phyloP scores from a whole-genome alignment of 2,329 filamentous ascomycete species.

The Thelonectria blattea region DNA sequence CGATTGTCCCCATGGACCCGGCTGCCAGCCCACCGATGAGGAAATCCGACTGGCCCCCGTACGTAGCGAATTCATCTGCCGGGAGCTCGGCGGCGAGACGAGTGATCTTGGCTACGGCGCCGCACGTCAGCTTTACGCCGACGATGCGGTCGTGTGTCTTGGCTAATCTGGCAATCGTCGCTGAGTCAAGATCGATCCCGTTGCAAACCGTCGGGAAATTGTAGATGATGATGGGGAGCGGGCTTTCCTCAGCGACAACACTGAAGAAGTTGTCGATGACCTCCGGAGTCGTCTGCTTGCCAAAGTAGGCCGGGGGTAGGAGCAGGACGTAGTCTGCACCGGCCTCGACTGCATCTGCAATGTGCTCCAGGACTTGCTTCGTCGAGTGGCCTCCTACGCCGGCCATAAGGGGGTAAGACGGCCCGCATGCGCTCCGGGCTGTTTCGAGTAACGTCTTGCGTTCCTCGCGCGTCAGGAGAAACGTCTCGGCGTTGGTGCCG shows the following conservation, averaged over 20 bases:
- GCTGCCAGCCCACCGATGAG: slow-evolving; percentile 65
- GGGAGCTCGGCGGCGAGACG: slow-evolving; percentile 60
- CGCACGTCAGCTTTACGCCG: slow-evolving; percentile 74
- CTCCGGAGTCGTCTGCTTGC: slow-evolving; percentile 62
- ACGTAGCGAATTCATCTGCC: slow-evolving; percentile 65
- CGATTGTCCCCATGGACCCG: slow-evolving; percentile 65
- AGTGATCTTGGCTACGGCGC: slow-evolving; percentile 73
- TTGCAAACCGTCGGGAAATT: slow-evolving; percentile 74
- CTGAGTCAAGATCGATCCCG: slow-evolving; percentile 71
- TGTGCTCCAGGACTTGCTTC: slow-evolving; percentile 65
- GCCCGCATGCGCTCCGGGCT: slow-evolving; percentile 77
- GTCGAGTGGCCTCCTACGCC: slow-evolving; percentile 70
- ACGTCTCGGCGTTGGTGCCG: no score
- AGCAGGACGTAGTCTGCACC: slow-evolving; percentile 68
- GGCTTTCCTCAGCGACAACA: slow-evolving; percentile 57
- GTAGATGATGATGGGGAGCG: slow-evolving; percentile 67
- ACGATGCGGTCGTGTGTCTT: slow-evolving; percentile 60
- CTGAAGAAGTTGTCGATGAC: slow-evolving; percentile 67
- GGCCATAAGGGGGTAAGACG: slow-evolving; percentile 84
- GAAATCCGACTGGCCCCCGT: slow-evolving; percentile 77
- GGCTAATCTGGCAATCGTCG: slow-evolving; percentile 52
- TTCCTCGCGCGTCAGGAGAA: slow-evolving; percentile 36
- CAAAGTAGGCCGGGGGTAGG: slow-evolving; percentile 69
- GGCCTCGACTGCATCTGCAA: slow-evolving; percentile 63
- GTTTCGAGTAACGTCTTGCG: slow-evolving; percentile 60